phyloP scores from a whole-genome alignment of 176 grass and related monocot genomes.

The Paspalum notatum region DNA sequence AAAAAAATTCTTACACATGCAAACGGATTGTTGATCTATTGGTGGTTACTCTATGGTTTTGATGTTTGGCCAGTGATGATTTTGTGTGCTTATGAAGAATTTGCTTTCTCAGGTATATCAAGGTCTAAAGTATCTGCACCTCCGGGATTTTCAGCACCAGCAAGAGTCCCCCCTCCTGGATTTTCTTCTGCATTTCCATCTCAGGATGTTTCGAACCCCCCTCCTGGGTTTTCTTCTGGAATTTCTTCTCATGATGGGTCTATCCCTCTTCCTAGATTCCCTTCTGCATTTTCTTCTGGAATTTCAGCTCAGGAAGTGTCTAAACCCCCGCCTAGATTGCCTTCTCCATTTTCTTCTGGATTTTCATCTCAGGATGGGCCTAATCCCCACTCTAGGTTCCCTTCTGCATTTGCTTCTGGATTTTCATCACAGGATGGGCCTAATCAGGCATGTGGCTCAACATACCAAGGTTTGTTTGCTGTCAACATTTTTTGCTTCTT shows the following conservation, averaged over 20 bases:
- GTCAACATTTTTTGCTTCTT: slow-evolving; percentile 1
- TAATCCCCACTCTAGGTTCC: slow-evolving; percentile 25
- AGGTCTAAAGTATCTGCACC: slow-evolving; percentile 51
- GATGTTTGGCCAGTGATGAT: slow-evolving; percentile 26
- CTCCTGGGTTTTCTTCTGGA: slow-evolving; percentile 54
- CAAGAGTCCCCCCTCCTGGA: slow-evolving; percentile 64
- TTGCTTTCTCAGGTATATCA: slow-evolving; percentile 42
- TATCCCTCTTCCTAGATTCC: slow-evolving; percentile 23
- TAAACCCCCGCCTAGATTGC: slow-evolving; percentile 39
- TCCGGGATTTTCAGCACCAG: slow-evolving; percentile 63
- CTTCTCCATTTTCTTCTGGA: slow-evolving; percentile 40
- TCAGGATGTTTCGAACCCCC: slow-evolving; percentile 52
- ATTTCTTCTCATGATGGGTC: slow-evolving; percentile 28
- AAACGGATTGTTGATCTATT: slow-evolving; percentile 24
- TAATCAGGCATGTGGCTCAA: slow-evolving; percentile 51
- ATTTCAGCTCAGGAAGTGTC: slow-evolving; percentile 63
- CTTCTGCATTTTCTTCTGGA: slow-evolving; percentile 49
- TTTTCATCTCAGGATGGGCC: slow-evolving; percentile 48
- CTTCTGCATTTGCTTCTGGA: slow-evolving; percentile 53
- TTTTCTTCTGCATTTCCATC: slow-evolving; percentile 53
- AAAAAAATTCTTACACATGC: neutral
- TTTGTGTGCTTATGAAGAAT: slow-evolving; percentile 26
- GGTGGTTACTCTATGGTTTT: slow-evolving; percentile 28
- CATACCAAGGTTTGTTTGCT: slow-evolving; percentile 51
- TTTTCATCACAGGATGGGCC: slow-evolving; percentile 30